Percentiles rank a stretch among this genome's conserved stretches.
These are phyloP conservation scores for Pleurotus platypus DNA, from an alignment of 768 basidiomycete genomes.

Conservation along the genomic window DNA sequence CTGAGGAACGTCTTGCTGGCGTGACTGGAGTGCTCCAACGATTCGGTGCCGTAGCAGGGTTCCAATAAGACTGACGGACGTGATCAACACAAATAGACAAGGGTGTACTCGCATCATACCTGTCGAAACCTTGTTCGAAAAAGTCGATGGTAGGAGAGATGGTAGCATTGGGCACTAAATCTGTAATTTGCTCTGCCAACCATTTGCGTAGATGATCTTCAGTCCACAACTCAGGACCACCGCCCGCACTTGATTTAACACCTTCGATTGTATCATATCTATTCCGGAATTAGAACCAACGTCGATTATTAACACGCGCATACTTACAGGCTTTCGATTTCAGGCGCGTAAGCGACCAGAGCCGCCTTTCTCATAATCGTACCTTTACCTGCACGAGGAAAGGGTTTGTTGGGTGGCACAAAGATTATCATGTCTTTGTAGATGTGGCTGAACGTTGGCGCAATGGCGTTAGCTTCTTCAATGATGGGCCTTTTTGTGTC, in stretches of 20 bases:
- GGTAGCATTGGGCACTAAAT: constrained; percentile 8
- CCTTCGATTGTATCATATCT: constrained; percentile 22
- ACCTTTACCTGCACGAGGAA: constrained; percentile 45
- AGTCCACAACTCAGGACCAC: constrained; percentile 14
- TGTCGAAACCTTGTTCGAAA: constrained; percentile 32
- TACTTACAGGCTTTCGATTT: constrained; percentile 43
- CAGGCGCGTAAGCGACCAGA: constrained; percentile 34
- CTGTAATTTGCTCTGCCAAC: constrained; percentile 18
- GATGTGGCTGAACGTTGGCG: constrained; percentile 39
- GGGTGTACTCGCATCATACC: constrained; percentile 7
- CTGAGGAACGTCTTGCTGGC: constrained; percentile 19
- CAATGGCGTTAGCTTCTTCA: constrained; percentile 40
- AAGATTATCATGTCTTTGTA: constrained; percentile 54
- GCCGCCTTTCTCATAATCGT: constrained; percentile 44
- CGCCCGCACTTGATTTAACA: constrained; percentile 10
- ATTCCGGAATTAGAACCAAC: too few relatives aligned
- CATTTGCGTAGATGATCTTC: constrained; percentile 12
- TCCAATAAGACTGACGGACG: constrained; percentile 26
- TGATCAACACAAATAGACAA: background rate
- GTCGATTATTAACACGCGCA: background rate
- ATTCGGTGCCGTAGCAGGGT: constrained; percentile 36
- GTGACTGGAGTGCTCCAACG: constrained; percentile 12
- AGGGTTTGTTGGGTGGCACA: constrained; percentile 30
- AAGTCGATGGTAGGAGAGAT: constrained; percentile 18
- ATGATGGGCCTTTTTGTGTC: constrained; percentile 29